phyloP scores from a whole-genome alignment of 2,329 filamentous ascomycete species.

The Xylariaceae sp. region DNA sequence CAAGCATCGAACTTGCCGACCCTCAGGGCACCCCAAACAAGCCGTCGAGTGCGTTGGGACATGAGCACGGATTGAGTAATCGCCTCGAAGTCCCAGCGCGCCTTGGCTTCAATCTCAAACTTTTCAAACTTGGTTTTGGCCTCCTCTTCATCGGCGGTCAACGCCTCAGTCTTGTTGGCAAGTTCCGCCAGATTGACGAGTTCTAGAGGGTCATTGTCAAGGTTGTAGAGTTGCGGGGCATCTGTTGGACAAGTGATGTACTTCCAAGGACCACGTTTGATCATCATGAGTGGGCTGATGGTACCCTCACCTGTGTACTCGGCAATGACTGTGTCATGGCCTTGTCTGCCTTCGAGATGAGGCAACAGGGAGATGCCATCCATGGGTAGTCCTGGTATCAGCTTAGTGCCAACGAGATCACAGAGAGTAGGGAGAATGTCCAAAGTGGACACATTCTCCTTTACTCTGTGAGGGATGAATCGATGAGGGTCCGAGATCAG shows the following conservation, averaged over 20 bases:
- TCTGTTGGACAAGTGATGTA: constrained; percentile 83
- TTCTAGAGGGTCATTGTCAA: constrained; percentile 69
- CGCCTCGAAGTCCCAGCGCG: constrained; percentile 73
- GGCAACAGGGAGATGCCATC: constrained; percentile 78
- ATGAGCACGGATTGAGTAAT: constrained; percentile 70
- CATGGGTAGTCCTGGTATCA: constrained; percentile 69
- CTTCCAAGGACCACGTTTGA: constrained; percentile 83
- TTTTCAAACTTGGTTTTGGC: constrained; percentile 50
- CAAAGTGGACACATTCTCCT: constrained; percentile 82
- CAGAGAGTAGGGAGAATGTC: constrained; percentile 87
- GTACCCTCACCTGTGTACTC: constrained; percentile 96
- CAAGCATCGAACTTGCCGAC: constrained; percentile 72
- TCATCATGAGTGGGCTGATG: constrained; percentile 87
- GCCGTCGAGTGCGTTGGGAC: constrained; percentile 71
- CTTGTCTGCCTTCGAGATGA: constrained; percentile 62
- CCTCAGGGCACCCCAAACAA: constrained; percentile 76
- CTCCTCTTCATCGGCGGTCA: constrained; percentile 42
- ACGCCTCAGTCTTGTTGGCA: constrained; percentile 33
- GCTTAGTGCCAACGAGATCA: constrained; percentile 68
- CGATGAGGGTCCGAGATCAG: constrained; percentile 73
- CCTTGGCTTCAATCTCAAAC: constrained; percentile 68
- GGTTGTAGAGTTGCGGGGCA: constrained; percentile 77
- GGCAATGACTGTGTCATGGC: constrained; percentile 82
- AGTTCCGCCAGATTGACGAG: constrained; percentile 63
- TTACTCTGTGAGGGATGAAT: constrained; percentile 70